Base-by-base conservation (phyloP, 495 filamentous ascomycete genomes). In the Aspergillus sclerotioniger region DNA sequence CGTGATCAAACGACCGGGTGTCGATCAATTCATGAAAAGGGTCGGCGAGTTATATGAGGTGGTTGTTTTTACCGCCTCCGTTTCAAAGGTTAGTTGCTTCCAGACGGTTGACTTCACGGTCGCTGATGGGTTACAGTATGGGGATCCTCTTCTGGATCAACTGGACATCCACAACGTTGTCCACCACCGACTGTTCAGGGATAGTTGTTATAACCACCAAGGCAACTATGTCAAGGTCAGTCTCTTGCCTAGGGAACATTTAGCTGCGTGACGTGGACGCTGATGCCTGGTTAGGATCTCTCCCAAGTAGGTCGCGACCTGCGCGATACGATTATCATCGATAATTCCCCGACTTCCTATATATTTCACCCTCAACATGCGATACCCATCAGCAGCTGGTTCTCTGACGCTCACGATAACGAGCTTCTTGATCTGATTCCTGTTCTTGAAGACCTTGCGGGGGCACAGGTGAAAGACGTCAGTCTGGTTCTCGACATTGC, bases 321-420 rank as follows among this genome's bases (percentile, higher is more conserved):
- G 48, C 89, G 88, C 65, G 94, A 98, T 67, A 98, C 93, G 3
- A 99, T 99, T 69, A 99, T 99, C 69, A 99, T 99, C 67, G 94
- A 99, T 77, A 99, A 99, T 74, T 98, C 94, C 20, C 95, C 94
- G 16, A 99, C 95, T 15, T 96, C 92, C 19, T 99, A 99, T 75
- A 98, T 98, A 67, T 99, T 99, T 80, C 94, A 99, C 65, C 94
- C 95, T 13, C 93, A 99, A 78, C 94, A 99, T 73, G 94, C 94
- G 56, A 94, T 99, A 46, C 94, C 94, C 20, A 99, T 99, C 76
- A 97, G 93, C 82, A 97, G 93, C 82, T 99, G 94, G 94, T 99
- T 99, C 79, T 97, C 92, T 66, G 94, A 99, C 77, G 94, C 95
- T 56, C 94, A 99, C 75, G 94, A 99, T 78, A 99, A 99, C 73